Percentiles rank a stretch among this genome's conserved stretches.
phyloP scores from a whole-genome alignment of 805 yeast species.

The Saccharomycopsis olivae region DNA sequence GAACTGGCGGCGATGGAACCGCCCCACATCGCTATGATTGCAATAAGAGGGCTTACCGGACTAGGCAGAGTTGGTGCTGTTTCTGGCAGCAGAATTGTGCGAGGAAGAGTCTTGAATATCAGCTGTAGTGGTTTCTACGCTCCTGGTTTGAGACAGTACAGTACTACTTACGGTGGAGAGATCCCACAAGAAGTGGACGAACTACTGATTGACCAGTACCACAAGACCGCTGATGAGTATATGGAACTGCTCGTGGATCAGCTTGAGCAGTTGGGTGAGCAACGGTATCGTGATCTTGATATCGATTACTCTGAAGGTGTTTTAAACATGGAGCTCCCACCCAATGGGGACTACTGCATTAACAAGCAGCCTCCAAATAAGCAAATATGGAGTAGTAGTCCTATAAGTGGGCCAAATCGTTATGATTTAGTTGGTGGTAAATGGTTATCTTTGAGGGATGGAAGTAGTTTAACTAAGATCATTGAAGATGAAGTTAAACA shows the following conservation, averaged over 20 bases:
- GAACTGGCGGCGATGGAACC: too few relatives aligned
- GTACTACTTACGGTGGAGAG: constrained; percentile 40
- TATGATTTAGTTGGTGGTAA: constrained; percentile 62
- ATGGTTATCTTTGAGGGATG: constrained; percentile 77
- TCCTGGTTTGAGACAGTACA: too few relatives aligned
- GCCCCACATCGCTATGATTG: too few relatives aligned
- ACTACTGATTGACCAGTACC: constrained; percentile 46
- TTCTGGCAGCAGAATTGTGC: too few relatives aligned
- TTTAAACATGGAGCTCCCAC: constrained; percentile 58
- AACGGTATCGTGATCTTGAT: constrained; percentile 53
- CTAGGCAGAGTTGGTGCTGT: too few relatives aligned
- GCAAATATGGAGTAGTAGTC: constrained; percentile 94
- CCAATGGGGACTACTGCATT: constrained; percentile 77
- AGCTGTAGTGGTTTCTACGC: too few relatives aligned
- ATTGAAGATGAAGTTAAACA: constrained; percentile 39
- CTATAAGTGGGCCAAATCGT: constrained; percentile 83
- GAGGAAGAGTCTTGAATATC: too few relatives aligned
- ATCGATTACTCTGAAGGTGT: constrained; percentile 80
- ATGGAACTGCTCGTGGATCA: constrained; percentile 59
- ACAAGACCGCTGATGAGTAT: constrained; percentile 51
- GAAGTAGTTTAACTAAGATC: constrained; percentile 34
- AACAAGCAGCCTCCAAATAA: constrained; percentile 97
- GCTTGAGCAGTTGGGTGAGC: constrained; percentile 58
- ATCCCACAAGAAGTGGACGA: constrained; percentile 42
- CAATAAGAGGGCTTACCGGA: too few relatives aligned